Evolutionary conservation across 306 rosid genomes (phyloP).

Genomic region (Cicer pinnatifidum): DNA sequence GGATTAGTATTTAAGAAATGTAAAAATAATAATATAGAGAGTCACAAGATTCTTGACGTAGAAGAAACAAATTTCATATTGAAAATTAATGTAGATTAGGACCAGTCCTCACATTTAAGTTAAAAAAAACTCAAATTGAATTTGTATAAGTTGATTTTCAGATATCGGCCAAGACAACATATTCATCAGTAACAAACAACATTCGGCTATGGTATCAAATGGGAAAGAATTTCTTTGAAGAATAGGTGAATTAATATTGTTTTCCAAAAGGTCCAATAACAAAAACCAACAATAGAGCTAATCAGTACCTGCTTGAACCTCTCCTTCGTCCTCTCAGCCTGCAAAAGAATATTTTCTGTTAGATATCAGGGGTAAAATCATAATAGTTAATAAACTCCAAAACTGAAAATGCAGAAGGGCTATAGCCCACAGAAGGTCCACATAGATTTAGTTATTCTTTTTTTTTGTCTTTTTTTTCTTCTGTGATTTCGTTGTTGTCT

Average conservation of each 20-base stretch:
- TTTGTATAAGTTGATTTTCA: constrained; percentile 7
- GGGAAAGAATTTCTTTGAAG: constrained; percentile 24
- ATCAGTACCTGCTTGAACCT: constrained; percentile 80
- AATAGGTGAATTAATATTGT: constrained; percentile 11
- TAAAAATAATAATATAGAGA: not conserved
- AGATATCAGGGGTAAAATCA: constrained; percentile 6
- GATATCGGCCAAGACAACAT: constrained; percentile 2
- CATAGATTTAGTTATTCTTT: too few species aligned
- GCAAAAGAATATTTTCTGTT: constrained; percentile 47
- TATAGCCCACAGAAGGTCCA: too few species aligned
- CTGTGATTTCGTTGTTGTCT: too few species aligned
- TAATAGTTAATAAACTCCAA: constrained; percentile 5
- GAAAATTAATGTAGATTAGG: not conserved
- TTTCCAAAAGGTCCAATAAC: constrained; percentile 6
- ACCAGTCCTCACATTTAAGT: not conserved
- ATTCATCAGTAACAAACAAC: constrained; percentile 29
- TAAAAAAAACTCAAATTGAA: not conserved
- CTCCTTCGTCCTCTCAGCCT: constrained; percentile 73
- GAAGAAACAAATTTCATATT: not conserved
- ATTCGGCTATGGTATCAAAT: constrained; percentile 29
- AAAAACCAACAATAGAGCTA: constrained; percentile 28
- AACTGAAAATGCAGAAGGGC: constrained; percentile 22
- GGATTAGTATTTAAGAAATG: not conserved
- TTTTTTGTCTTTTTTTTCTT: too few species aligned
- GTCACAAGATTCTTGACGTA: not conserved